Evolutionary conservation across 768 basidiomycete species (phyloP), one percentile per base, ranked within the genome.

Genomic region (Pulveroboletus ravenelii): DNA sequence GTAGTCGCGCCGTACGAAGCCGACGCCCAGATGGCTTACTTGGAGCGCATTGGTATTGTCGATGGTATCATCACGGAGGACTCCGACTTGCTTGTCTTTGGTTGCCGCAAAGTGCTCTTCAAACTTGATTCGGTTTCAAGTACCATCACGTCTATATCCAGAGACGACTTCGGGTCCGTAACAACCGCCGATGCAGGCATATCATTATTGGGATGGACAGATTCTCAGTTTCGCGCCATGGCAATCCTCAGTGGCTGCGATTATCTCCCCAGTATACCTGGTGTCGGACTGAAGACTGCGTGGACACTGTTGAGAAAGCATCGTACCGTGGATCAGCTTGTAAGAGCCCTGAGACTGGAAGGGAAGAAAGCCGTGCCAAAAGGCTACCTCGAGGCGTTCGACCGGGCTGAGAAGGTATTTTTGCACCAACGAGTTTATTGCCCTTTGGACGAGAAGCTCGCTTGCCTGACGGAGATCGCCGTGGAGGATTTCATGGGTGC

Each of bases 1-100:
- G 74, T 98, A 35, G 96, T 98, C 15, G 95, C 96, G 5, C 96
- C 96, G 0, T 99, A 98, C 67, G 96, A 99, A 74, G 96, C 96
- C 1, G 96, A 99, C 62, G 93, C 96, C 1, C 96, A 99, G 67
- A 79, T 99, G 50, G 87, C 91, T 40, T 97, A 87, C 69, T 79
- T 99, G 39, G 96, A 98, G 63, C 81, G 80, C 43, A 67, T 74
- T 38, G 91, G 91, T 15, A 61, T 89, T 31, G 89, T 93, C 36
- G 87, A 94, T 64, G 96, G 85, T 3, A 86, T 99, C 66, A 79
- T 99, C 58, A 98, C 96, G 2, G 96, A 99, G 70, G 96, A 98
- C 70, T 97, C 94, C 0, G 96, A 99, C 68, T 76, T 99, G 27
- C 84, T 98, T 52, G 94, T 99, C 42, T 98, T 96, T 62, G 96